Percentiles rank a stretch among this genome's conserved stretches.
Evolutionary conservation across 2,329 filamentous ascomycete genomes (phyloP).

Genomic region (Arachnomyces sp.): DNA sequence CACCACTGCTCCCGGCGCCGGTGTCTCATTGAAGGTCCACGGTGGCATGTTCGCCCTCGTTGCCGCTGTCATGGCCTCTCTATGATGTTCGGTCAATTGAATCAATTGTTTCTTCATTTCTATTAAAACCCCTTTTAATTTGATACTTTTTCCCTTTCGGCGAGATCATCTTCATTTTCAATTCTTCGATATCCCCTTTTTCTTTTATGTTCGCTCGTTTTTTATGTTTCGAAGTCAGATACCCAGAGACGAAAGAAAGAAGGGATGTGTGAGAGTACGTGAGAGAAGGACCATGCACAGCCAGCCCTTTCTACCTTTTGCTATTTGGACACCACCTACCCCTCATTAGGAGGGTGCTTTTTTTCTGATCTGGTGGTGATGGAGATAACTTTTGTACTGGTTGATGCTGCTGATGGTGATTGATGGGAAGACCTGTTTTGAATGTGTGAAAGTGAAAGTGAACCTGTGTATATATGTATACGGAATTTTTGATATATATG

Average conservation of each 20-base stretch:
- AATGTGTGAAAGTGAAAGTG: too few species aligned
- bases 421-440: too few species aligned
- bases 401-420: too few species aligned
- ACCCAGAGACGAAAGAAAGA: background rate
- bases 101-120: background rate
- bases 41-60: slow-evolving; percentile 29
- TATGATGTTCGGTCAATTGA: slow-evolving; percentile 20
- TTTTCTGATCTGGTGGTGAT: too few species aligned
- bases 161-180: slow-evolving; percentile 3
- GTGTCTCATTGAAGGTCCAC: slow-evolving; percentile 26
- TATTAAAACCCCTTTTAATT: background rate
- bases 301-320: too few species aligned
- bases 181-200: slow-evolving; percentile 1
- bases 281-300: too few species aligned
- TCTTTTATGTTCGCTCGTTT: slow-evolving; percentile 4
- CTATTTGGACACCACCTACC: too few species aligned
- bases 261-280: background rate
- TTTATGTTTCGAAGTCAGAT: slow-evolving; percentile 1
- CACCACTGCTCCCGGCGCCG: slow-evolving; percentile 23
- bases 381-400: too few species aligned
- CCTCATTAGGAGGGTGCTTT: too few species aligned
- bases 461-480: too few species aligned
- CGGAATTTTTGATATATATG: too few species aligned
- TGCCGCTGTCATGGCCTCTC: slow-evolving; percentile 25
- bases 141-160: background rate